These are phyloP conservation scores for Magnusiomyces starmeri DNA, from an alignment of 1,139 yeast genomes.

Conservation along the genomic window DNA sequence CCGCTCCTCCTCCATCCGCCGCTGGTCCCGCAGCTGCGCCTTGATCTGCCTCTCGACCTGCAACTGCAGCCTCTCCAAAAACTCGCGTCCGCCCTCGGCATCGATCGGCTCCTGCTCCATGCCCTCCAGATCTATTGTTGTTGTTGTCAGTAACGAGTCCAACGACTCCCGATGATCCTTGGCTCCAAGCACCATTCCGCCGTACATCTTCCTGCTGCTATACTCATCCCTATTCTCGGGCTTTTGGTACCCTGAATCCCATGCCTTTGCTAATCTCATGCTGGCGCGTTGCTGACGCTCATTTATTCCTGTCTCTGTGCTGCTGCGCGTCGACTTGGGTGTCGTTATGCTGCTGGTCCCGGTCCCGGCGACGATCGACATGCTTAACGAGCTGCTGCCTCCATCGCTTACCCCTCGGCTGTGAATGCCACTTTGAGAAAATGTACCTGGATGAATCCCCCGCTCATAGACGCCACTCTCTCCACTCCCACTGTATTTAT, in stretches of 20 bases:
- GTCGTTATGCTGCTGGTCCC: constrained; percentile 30
- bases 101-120: not conserved
- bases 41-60: not conserved
- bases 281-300: not conserved
- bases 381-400: constrained; percentile 40
- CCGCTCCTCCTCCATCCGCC: not conserved
- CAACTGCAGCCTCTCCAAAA: not conserved
- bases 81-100: not conserved
- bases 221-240: not conserved
- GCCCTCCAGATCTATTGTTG: not conserved
- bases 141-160: not conserved
- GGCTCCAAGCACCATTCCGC: not conserved
- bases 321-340: constrained; percentile 24
- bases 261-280: not conserved
- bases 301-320: no score
- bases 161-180: not conserved
- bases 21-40: not conserved
- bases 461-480: no score
- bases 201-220: not conserved
- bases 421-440: constrained; percentile 48
- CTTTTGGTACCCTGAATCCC: not conserved
- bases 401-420: constrained; percentile 29
- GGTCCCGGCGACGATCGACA: no score
- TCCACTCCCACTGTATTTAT: no score
- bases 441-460: no score